Conservation (phyloP, 2,329 filamentous ascomycete species). For the Aspergillus luchuensis region DNA sequence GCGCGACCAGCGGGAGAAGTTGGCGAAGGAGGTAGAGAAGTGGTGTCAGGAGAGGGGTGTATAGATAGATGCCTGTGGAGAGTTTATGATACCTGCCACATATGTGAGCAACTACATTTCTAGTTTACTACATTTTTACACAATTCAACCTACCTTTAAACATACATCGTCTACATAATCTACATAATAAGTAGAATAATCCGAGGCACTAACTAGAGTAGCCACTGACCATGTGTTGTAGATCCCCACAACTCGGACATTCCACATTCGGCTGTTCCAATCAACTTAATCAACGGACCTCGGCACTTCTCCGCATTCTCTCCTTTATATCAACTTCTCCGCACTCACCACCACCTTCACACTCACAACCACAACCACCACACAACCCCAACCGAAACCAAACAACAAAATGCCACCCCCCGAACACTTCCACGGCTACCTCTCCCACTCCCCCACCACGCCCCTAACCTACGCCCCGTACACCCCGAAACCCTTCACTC, state of each 20-base stretch:
- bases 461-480: slow-evolving; percentile 39
- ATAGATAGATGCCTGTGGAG: slow-evolving; percentile 14
- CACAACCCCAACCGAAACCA: not conserved
- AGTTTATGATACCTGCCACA: not conserved
- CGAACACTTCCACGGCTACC: slow-evolving; percentile 44
- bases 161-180: not conserved
- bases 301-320: not conserved
- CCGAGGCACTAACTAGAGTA: not conserved
- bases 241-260: not conserved
- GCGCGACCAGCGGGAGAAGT: slow-evolving; percentile 36
- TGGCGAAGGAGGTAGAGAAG: slow-evolving; percentile 45
- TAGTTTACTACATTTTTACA: not conserved
- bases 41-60: slow-evolving; percentile 51
- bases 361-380: not conserved
- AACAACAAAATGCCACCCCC: not conserved
- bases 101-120: not conserved
- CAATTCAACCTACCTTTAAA: too few species aligned
- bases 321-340: not conserved
- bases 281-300: not conserved
- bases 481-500: slow-evolving; percentile 50
- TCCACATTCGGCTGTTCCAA: too few species aligned
- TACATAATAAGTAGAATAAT: not conserved
- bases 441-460: slow-evolving; percentile 38
- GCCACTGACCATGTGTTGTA: not conserved
- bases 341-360: slow-evolving; percentile 5